A percentile compares a stretch with the other conserved stretches of the same genome.
These are phyloP conservation scores for Vigna mungo DNA, from an alignment of 306 rosid genomes.

Conservation along the genomic window DNA sequence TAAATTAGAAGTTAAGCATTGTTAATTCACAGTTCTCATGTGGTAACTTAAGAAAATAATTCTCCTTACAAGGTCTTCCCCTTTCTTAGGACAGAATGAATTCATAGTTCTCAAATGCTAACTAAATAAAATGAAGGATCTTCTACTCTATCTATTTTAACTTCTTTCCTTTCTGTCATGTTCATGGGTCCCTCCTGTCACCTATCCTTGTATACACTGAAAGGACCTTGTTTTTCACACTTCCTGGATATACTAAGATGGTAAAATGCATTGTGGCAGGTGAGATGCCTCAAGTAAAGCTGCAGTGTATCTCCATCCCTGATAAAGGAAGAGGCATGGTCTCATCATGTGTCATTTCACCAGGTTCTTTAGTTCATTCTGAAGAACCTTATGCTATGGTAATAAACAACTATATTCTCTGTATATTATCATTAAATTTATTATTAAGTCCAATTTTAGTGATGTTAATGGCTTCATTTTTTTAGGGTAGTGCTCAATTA, in stretches of 20 bases:
- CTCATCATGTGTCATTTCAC: conserved; percentile 61
- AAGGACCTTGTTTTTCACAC: conserved; percentile 22
- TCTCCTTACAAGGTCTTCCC: not conserved
- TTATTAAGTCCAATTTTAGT: conserved; percentile 4
- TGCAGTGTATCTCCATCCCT: conserved; percentile 60
- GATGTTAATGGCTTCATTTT: conserved; percentile 22
- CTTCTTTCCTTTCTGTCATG: conserved; percentile 6
- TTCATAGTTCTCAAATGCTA: conserved; percentile 1
- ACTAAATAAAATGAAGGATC: not conserved
- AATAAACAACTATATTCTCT: conserved; percentile 39
- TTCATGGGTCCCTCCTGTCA: not conserved
- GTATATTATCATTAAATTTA: conserved; percentile 20
- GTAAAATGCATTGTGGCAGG: conserved; percentile 59
- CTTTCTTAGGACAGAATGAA: not conserved
- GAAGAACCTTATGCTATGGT: conserved; percentile 90
- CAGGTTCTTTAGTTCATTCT: conserved; percentile 71
- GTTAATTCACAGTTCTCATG: not conserved
- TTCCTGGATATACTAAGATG: conserved; percentile 42
- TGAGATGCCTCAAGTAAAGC: conserved; percentile 58
- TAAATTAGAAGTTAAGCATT: not conserved
- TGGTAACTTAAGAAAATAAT: not conserved
- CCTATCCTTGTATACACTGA: conserved; percentile 13
- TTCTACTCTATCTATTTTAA: not conserved
- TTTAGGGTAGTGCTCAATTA: not conserved
- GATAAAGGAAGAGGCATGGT: conserved; percentile 78